Conservation (phyloP, 2,329 filamentous ascomycete species). For the Colletotrichum brevisporum region DNA sequence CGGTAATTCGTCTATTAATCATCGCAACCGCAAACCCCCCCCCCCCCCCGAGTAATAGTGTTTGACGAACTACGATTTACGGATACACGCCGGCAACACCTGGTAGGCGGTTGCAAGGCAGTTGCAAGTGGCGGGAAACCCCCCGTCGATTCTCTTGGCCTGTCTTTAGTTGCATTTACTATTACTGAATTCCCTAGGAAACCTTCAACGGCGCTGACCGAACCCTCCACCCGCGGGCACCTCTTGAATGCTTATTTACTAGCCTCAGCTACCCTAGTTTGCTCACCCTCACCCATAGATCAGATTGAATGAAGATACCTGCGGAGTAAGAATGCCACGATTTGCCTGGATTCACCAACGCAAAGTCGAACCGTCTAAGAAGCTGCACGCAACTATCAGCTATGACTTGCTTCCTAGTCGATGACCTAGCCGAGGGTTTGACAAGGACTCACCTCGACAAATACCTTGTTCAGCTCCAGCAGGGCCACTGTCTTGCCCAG, state of each 20-base stretch:
- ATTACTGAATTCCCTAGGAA: too few relatives aligned
- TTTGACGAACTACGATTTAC: too few relatives aligned
- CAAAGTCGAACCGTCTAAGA: constrained; percentile 50
- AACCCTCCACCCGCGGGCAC: too few relatives aligned
- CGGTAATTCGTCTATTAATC: not conserved
- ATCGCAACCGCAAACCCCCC: not conserved
- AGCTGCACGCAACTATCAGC: constrained; percentile 45
- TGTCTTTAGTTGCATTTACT: too few relatives aligned
- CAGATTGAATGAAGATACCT: constrained; percentile 52
- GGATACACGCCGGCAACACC: too few relatives aligned
- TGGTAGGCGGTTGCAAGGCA: too few relatives aligned
- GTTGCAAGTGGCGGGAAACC: too few relatives aligned
- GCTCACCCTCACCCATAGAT: constrained; percentile 49
- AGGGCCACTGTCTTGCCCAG: constrained; percentile 61
- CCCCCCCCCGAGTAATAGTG: too few relatives aligned
- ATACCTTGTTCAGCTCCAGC: constrained; percentile 60
- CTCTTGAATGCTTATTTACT: not conserved
- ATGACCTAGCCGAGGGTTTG: not conserved
- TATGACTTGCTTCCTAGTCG: not conserved
- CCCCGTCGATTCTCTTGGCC: too few relatives aligned
- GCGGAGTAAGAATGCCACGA: constrained; percentile 51
- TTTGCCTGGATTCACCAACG: constrained; percentile 48
- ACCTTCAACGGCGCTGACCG: too few relatives aligned
- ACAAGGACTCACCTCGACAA: constrained; percentile 55
- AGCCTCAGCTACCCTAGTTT: not conserved